A percentile compares a stretch with the other conserved stretches of the same genome.
These are phyloP conservation scores for Yarrowia bubula DNA, from an alignment of 805 yeast genomes.

Conservation along the genomic window DNA sequence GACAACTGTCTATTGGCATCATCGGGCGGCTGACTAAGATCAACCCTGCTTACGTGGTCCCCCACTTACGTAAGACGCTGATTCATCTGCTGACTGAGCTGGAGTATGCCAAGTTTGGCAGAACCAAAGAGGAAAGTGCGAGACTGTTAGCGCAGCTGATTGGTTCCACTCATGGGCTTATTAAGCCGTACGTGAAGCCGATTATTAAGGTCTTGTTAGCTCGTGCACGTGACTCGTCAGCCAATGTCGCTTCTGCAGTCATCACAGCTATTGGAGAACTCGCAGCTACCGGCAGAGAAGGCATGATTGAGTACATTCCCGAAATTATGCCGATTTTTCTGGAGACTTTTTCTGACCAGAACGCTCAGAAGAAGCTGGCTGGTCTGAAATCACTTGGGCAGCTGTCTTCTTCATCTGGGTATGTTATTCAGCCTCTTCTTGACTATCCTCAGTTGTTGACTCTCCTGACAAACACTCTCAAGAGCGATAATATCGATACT, in stretches of 20 bases:
- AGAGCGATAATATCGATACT: conserved; percentile 72
- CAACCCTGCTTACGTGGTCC: conserved; percentile 95
- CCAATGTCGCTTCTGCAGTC: conserved; percentile 84
- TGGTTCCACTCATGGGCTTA: conserved; percentile 72
- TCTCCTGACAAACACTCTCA: conserved; percentile 73
- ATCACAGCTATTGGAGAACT: conserved; percentile 86
- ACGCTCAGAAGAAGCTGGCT: conserved; percentile 86
- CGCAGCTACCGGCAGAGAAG: conserved; percentile 84
- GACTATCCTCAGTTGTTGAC: conserved; percentile 90
- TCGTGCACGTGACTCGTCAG: conserved; percentile 64
- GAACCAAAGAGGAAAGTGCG: conserved; percentile 85
- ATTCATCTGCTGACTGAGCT: conserved; percentile 82
- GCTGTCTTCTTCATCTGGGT: conserved; percentile 84
- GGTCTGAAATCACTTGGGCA: conserved; percentile 87
- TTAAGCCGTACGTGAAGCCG: conserved; percentile 87
- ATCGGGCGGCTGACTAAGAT: conserved; percentile 81
- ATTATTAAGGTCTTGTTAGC: conserved; percentile 82
- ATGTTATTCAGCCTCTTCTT: conserved; percentile 87
- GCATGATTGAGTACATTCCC: conserved; percentile 65
- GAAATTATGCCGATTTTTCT: conserved; percentile 83
- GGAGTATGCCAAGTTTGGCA: conserved; percentile 72
- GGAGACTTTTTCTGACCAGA: conserved; percentile 88
- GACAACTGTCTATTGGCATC: conserved; percentile 71
- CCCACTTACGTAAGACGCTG: conserved; percentile 81
- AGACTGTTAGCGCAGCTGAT: conserved; percentile 69